Evolutionary conservation across 768 basidiomycete genomes (phyloP), one percentile per base, ranked within the genome.

Genomic region (Exsudoporus frostii): DNA sequence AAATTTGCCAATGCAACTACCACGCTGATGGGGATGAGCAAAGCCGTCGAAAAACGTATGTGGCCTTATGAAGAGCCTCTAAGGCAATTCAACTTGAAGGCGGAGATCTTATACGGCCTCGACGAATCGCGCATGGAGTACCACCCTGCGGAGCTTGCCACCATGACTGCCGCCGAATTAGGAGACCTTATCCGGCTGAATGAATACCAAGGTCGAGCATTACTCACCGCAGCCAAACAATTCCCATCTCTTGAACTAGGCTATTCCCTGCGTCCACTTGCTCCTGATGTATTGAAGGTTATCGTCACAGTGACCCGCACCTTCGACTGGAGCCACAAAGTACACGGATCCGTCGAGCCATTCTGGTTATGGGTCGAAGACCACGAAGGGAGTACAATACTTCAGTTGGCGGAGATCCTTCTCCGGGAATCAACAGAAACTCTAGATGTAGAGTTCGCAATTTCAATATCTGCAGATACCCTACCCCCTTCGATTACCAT

Each of bases 311-410:
- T 94, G 30, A 71, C 72, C 15, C 82, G 83, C 24, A 71, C 78
- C 7, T 99, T 98, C 70, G 79, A 79, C 14, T 98, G 97, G 96
- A 88, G 76, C 59, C 61, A 73, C 24, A 88, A 82, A 66, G 61
- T 86, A 3, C 94, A 97, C 61, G 89, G 88, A 0, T 75, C 73
- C 11, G 74, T 76, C 2, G 92, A 98, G 68, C 88, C 92, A 2
- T 98, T 98, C 72, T 98, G 92, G 86, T 69, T 99, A 29, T 98
- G 97, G 97, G 74, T 97, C 3, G 94, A 98, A 72, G 92, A 95
- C 62, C 78, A 86, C 34, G 80, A 87, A 32, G 87, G 84, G n/a
- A 58, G 79, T n/a, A 79, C 79, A 34, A 95, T 98, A 62, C 79
- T 94, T 11, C 94, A 96, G 64, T 78, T 88, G 48, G 74, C 84